phyloP scores from a whole-genome alignment of 352 stramenopile genomes.

The Phytophthora cactorum region DNA sequence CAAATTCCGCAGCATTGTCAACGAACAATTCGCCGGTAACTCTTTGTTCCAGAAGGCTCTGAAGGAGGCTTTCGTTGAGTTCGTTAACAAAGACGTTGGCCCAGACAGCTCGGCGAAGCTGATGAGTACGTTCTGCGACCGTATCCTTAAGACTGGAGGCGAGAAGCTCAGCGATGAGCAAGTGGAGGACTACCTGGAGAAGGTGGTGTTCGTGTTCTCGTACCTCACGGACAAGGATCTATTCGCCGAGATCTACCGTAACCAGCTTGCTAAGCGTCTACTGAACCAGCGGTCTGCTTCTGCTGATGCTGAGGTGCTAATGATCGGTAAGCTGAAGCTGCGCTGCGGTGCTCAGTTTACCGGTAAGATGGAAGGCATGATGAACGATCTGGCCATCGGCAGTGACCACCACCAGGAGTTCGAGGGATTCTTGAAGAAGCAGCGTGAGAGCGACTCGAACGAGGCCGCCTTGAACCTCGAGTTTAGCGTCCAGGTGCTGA shows the following conservation, averaged over 20 bases:
- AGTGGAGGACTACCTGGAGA: conserved; percentile 97
- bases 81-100: conserved; percentile 99
- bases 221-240: conserved; percentile 99
- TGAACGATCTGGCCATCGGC: conserved; percentile 98
- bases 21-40: conserved; percentile 96
- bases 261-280: conserved; percentile 98
- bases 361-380: conserved; percentile 99
- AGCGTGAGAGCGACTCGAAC: conserved; percentile 64
- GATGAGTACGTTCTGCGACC: conserved; percentile 99
- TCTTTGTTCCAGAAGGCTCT: conserved; percentile 99
- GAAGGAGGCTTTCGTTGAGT: conserved; percentile 99
- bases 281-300: conserved; percentile 98
- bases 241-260: conserved; percentile 99
- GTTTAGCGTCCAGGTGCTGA: conserved; percentile 98
- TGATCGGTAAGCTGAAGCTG: conserved; percentile 99
- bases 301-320: conserved; percentile 97
- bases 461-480: conserved; percentile 82
- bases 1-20: conserved; percentile 98
- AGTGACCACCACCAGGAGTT: conserved; percentile 98
- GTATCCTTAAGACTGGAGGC: conserved; percentile 98
- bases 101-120: conserved; percentile 98
- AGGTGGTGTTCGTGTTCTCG: conserved; percentile 99
- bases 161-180: conserved; percentile 98
- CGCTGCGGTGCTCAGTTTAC: conserved; percentile 99
- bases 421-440: conserved; percentile 91